Evolutionary conservation across 1,284 basidiomycete species (phyloP).

Genomic region (Moesziomyces sp.): DNA sequence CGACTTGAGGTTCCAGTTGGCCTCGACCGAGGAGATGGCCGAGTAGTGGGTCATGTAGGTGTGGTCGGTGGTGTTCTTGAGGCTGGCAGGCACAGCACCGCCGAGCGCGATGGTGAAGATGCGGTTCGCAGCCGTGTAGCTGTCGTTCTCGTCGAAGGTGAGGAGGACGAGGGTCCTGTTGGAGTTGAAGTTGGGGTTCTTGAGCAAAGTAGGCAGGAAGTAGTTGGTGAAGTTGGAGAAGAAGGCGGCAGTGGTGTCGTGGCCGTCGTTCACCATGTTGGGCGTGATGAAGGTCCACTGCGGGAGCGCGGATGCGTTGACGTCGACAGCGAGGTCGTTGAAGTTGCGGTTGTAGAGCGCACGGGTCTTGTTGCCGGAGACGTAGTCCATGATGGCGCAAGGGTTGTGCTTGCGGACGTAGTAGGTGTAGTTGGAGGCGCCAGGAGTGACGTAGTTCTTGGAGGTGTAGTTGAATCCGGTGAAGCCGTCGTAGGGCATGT

Average conservation of each 20-base stretch:
- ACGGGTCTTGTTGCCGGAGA: constrained; percentile 71
- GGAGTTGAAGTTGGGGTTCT: constrained; percentile 71
- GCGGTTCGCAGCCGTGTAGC: constrained; percentile 65
- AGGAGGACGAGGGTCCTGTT: constrained; percentile 73
- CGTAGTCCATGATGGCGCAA: constrained; percentile 70
- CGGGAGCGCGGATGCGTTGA: constrained; percentile 72
- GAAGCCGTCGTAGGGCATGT: constrained; percentile 74
- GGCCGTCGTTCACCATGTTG: constrained; percentile 74
- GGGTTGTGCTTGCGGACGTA: constrained; percentile 70
- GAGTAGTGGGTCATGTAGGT: constrained; percentile 75
- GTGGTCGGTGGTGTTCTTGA: constrained; percentile 45
- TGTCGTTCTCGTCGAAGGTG: constrained; percentile 75
- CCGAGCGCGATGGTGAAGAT: constrained; percentile 57
- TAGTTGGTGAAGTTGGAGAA: constrained; percentile 72
- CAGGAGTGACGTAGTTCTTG: constrained; percentile 71
- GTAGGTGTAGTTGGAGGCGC: constrained; percentile 69
- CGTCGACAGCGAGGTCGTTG: constrained; percentile 71
- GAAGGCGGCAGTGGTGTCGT: constrained; percentile 74
- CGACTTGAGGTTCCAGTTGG: constrained; percentile 72
- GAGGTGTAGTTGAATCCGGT: constrained; percentile 70
- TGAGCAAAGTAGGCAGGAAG: constrained; percentile 74
- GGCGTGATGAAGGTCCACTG: constrained; percentile 77
- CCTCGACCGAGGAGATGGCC: constrained; percentile 73
- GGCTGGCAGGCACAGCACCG: constrained; percentile 38
- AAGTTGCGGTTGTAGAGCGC: constrained; percentile 74